Evolutionary conservation across 495 filamentous ascomycete genomes (phyloP).

Genomic region (Parathielavia appendiculata): DNA sequence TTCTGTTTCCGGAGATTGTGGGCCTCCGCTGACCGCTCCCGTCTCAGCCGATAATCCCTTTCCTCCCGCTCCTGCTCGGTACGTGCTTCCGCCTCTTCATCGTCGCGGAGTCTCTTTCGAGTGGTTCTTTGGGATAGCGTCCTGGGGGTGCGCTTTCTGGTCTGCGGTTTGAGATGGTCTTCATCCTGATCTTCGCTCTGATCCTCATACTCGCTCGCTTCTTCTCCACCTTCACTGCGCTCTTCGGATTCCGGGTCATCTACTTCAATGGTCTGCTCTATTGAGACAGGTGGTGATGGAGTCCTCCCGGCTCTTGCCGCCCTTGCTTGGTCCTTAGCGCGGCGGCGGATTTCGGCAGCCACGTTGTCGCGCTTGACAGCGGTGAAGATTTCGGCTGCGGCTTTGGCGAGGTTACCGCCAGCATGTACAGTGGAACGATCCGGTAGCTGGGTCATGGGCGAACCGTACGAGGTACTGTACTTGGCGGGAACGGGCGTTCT

Average conservation of each 20-base stretch:
- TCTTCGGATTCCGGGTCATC: slow-evolving; percentile 1
- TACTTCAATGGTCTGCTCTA: background rate
- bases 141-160: background rate
- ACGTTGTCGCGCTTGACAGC: slow-evolving; percentile 20
- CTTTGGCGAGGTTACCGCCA: slow-evolving; percentile 16
- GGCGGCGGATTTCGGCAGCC: slow-evolving; percentile 15
- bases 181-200: slow-evolving; percentile 4
- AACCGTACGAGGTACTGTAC: slow-evolving; percentile 34
- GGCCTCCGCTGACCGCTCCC: slow-evolving; percentile 16
- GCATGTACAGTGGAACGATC: slow-evolving; percentile 13
- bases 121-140: slow-evolving; percentile 4
- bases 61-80: slow-evolving; percentile 20
- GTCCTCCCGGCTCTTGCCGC: background rate
- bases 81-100: slow-evolving; percentile 18
- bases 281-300: background rate
- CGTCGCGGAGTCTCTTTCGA: slow-evolving; percentile 21
- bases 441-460: slow-evolving; percentile 25
- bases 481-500: slow-evolving; percentile 24
- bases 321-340: background rate
- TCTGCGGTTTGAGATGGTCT: background rate
- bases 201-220: slow-evolving; percentile 7
- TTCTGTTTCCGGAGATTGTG: background rate
- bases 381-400: slow-evolving; percentile 19
- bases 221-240: background rate
- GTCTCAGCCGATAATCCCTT: slow-evolving; percentile 13